Evolutionary conservation across 257 asterid species (phyloP), one percentile per base, ranked within the genome.

Genomic region (Avicennia marina): DNA sequence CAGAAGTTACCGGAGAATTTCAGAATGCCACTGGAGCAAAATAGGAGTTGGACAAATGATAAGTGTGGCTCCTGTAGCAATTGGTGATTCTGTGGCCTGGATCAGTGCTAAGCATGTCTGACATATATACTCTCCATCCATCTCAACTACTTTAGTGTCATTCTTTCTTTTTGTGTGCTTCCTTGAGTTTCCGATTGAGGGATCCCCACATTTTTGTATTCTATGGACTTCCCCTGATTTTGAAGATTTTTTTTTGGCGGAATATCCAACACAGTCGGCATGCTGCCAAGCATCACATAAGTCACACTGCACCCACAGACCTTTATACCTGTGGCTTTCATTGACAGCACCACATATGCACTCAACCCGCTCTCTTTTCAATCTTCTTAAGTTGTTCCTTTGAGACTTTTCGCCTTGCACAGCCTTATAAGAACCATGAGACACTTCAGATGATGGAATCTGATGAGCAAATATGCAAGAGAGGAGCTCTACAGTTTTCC

Each of bases 241-340:
- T 33, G 77, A 60, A 24, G 38, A 31, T 65, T 71, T 85, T 63
- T 72, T 66, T 72, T 74, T 73, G n/a, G 69, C 75, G 41, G 96
- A 88, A 76, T 78, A 91, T 20, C 90, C 90, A 65, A 88, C 98
- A 78, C 98, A 91, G 68, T 84, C 86, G 61, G 85, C 96, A 71
- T 91, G 96, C 57, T 85, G 98, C 98, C 98, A 88, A 55, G 96
- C 98, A 83, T 91, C 98, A 72, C 96, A 91, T 31, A 74, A 39
- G 77, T 91, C 98, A 66, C 98, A 91, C 64, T 88, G 98, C 64
- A 91, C 98, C 98, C 96, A 88, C 70, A 85, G 50, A 64, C 97
- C 95, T 53, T 71, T 65, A 64, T 91, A 83, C 58, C 64, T 75
- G 78, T 76, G 67, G 89, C 95, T 88, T 61, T 91, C 97, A 34